A percentile compares a stretch with the other conserved stretches of the same genome.
Evolutionary conservation across 768 basidiomycete genomes (phyloP).

Genomic region (Boletus sensibilis): DNA sequence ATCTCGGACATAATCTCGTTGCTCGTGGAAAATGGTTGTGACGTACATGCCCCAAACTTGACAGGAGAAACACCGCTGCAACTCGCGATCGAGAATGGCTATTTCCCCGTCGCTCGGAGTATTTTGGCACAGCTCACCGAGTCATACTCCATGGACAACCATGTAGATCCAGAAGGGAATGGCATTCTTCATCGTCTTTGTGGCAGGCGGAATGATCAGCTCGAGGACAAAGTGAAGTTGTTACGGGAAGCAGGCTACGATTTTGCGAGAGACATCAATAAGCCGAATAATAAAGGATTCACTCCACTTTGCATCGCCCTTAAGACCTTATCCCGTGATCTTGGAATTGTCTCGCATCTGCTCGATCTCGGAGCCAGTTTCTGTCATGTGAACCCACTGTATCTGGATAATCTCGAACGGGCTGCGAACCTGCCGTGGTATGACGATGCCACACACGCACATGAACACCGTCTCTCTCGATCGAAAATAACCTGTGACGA

Average conservation of each 20-base stretch:
- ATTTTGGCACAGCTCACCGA: neutral
- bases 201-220: neutral
- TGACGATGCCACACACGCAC: too few relatives aligned
- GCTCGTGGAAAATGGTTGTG: neutral
- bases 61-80: neutral
- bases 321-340: neutral
- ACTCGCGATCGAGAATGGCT: neutral
- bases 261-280: neutral
- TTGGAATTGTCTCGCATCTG: neutral
- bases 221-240: neutral
- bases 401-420: neutral
- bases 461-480: too few relatives aligned
- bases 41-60: neutral
- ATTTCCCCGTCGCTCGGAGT: neutral
- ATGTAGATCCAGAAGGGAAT: neutral
- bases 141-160: neutral
- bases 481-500: too few relatives aligned
- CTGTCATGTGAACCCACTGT: neutral
- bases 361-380: neutral
- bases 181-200: neutral
- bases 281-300: neutral
- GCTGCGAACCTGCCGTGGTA: too few relatives aligned
- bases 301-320: neutral
- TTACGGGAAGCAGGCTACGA: neutral
- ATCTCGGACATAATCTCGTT: neutral